phyloP scores from a whole-genome alignment of 2,329 filamentous ascomycete species.

The Talaromyces sp. region DNA sequence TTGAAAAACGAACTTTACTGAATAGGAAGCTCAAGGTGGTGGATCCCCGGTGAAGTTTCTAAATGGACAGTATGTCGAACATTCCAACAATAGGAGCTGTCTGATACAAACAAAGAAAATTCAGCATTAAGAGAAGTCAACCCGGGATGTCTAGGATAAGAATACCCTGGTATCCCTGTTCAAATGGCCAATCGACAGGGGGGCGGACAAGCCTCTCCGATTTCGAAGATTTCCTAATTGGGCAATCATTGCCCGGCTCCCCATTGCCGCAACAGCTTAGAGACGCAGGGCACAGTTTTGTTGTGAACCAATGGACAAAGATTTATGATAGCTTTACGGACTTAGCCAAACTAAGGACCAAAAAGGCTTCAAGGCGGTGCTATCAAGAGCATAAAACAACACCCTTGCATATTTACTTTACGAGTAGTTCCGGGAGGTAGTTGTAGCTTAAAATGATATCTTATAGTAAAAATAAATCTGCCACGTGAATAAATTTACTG shows the following conservation, averaged over 20 bases:
- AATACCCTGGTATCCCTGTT: background rate
- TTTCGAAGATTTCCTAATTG: background rate
- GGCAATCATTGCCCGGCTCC: background rate
- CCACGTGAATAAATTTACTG: too few species aligned
- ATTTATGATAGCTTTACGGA: too few species aligned
- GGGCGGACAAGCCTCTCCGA: background rate
- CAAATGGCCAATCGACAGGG: background rate
- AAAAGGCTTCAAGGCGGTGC: background rate
- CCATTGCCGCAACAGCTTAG: background rate
- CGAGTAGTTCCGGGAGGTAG: background rate
- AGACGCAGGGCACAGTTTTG: background rate
- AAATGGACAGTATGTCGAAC: background rate
- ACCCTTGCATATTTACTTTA: background rate
- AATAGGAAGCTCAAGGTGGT: background rate
- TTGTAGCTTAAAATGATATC: background rate
- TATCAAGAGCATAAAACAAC: background rate
- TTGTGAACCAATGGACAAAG: background rate
- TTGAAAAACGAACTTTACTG: background rate
- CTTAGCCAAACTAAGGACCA: too few species aligned
- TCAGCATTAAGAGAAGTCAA: background rate
- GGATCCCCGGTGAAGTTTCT: background rate
- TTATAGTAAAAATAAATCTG: background rate
- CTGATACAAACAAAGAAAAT: background rate
- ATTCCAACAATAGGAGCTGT: background rate
- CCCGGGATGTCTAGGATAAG: background rate